These are phyloP conservation scores for Calonectria pauciramosa DNA, from an alignment of 2,329 filamentous ascomycete species.

Conservation along the genomic window DNA sequence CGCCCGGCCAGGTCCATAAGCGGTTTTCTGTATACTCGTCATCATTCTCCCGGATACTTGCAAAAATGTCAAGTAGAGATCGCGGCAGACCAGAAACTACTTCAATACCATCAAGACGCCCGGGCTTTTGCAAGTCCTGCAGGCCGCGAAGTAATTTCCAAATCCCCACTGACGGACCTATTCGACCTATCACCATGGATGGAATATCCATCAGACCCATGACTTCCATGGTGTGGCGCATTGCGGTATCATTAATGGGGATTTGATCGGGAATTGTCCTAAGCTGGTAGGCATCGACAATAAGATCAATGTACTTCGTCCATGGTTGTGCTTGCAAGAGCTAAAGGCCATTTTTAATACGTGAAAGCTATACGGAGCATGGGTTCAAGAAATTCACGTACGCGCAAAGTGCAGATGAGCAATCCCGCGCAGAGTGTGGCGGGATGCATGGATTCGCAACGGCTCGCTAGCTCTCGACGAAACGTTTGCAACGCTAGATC, in stretches of 20 bases:
- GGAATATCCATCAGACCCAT: slow-evolving; percentile 43
- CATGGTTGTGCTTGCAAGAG: slow-evolving; percentile 40
- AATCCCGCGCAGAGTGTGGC: slow-evolving; percentile 39
- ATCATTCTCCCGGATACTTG: slow-evolving; percentile 34
- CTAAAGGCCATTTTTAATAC: slow-evolving; percentile 19
- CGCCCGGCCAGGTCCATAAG: slow-evolving; percentile 39
- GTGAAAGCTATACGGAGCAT: background rate
- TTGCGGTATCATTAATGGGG: slow-evolving; percentile 30
- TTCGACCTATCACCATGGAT: slow-evolving; percentile 34
- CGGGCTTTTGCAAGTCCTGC: slow-evolving; percentile 30
- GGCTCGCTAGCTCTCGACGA: slow-evolving; percentile 34
- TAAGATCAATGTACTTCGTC: slow-evolving; percentile 42
- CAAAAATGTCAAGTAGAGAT: slow-evolving; percentile 39
- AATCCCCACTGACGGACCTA: slow-evolving; percentile 32
- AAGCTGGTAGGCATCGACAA: slow-evolving; percentile 38
- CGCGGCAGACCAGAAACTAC: slow-evolving; percentile 38
- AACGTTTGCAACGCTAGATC: slow-evolving; percentile 40
- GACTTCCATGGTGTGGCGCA: slow-evolving; percentile 37
- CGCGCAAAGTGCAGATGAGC: slow-evolving; percentile 39
- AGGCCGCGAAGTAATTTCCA: slow-evolving; percentile 40
- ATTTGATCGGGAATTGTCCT: slow-evolving; percentile 22
- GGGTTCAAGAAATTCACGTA: slow-evolving; percentile 17
- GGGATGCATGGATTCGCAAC: slow-evolving; percentile 35
- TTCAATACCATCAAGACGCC: slow-evolving; percentile 29
- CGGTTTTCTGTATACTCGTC: slow-evolving; percentile 36